These are phyloP conservation scores for Digitaria exilis DNA, from an alignment of 202 grass and related monocot species.

Conservation along the genomic window DNA sequence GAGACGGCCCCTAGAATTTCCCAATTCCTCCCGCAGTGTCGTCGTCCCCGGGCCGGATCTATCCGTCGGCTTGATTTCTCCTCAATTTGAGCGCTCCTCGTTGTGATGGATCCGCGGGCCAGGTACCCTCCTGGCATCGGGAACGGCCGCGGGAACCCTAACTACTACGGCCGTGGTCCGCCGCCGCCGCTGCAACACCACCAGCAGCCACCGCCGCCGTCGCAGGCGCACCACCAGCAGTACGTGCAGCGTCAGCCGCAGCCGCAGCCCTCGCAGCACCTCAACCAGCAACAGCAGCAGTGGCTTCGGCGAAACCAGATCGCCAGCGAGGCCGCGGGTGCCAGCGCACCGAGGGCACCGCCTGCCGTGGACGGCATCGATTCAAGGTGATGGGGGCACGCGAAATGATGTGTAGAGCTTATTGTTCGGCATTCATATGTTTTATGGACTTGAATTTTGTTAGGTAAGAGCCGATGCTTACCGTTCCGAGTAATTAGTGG, in stretches of 20 bases:
- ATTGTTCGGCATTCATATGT: background rate
- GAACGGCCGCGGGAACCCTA: constrained; percentile 61
- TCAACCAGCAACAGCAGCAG: constrained; percentile 44
- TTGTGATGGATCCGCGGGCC: constrained; percentile 60
- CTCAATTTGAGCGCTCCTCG: background rate
- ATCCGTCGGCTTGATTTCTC: background rate
- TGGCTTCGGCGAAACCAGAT: constrained; percentile 65
- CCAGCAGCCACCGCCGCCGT: constrained; percentile 14
- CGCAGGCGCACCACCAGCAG: constrained; percentile 43
- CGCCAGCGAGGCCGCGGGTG: constrained; percentile 36
- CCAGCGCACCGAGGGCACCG: constrained; percentile 35
- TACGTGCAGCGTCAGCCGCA: constrained; percentile 60
- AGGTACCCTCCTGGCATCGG: constrained; percentile 73
- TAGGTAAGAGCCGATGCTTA: background rate
- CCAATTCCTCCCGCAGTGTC: background rate
- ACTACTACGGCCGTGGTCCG: constrained; percentile 64
- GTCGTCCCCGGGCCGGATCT: constrained; percentile 35
- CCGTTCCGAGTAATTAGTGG: background rate
- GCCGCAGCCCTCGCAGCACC: constrained; percentile 36
- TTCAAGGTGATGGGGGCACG: constrained; percentile 56
- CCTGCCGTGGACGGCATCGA: constrained; percentile 46
- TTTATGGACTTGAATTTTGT: constrained; percentile 22
- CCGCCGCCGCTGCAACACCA: constrained; percentile 30
- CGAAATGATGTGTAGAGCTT: background rate
- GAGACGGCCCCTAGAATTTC: constrained; percentile 4